Evolutionary conservation across 306 rosid species (phyloP).

Genomic region (Sicyos edulis): DNA sequence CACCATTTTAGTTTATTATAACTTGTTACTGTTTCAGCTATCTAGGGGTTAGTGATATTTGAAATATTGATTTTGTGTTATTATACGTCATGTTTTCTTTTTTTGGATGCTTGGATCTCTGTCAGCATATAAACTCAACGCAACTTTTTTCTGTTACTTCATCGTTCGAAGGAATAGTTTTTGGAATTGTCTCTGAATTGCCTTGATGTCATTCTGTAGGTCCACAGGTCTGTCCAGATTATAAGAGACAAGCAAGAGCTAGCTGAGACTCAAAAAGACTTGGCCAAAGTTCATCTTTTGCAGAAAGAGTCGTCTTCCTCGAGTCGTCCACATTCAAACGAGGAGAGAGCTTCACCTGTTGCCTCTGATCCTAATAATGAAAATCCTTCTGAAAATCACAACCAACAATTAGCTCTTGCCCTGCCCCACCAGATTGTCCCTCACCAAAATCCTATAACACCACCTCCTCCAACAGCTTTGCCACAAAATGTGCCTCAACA

Average conservation of each 20-base stretch:
- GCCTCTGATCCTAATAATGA: conserved; percentile 54
- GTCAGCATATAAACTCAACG: not conserved
- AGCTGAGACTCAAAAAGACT: conserved; percentile 83
- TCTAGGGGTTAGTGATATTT: no score
- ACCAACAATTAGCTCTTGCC: conserved; percentile 88
- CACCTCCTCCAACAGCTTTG: conserved; percentile 44
- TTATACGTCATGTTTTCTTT: not conserved
- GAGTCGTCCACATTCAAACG: conserved; percentile 67
- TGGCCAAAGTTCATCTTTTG: conserved; percentile 86
- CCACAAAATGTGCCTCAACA: conserved; percentile 55
- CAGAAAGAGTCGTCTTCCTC: conserved; percentile 82
- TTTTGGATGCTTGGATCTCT: not conserved
- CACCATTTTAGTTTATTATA: not conserved
- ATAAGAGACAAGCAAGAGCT: conserved; percentile 97
- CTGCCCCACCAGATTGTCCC: conserved; percentile 69
- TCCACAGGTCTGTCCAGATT: conserved; percentile 91
- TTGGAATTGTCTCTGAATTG: not conserved
- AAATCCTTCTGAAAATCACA: conserved; percentile 47
- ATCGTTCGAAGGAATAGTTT: not conserved
- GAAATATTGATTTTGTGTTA: no score
- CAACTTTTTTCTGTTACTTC: not conserved
- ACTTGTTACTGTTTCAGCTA: not conserved
- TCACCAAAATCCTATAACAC: conserved; percentile 45
- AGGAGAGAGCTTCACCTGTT: conserved; percentile 62
- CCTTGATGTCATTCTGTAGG: conserved; percentile 29